Evolutionary conservation across 208 protist species (phyloP), one percentile per base, ranked within the genome.

Genomic region (Leishmania aethiopica): DNA sequence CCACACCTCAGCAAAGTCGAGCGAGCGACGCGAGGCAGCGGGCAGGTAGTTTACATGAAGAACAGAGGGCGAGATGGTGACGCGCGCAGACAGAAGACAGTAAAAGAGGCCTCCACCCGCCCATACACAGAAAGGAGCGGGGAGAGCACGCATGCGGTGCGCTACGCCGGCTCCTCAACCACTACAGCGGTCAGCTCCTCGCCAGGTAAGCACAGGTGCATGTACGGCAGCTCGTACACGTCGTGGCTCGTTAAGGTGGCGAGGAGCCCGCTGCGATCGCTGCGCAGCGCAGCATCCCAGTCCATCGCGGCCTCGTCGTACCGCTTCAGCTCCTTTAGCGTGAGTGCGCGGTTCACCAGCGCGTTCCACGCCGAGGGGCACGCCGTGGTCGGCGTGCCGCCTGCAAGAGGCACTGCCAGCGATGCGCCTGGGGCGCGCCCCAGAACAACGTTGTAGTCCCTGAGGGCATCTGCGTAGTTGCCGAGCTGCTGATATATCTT

Each of bases 251-350:
- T 87, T 13, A 98, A 84, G 42, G 84, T 32, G 4, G 87, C 42
- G 7, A 93, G 80, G 8, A 86, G 80, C 1, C 92, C 91, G 53
- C 79, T 86, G 4, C 71, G 62, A 75, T 98, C 88, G 10, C 96
- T 71, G 35, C 83, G 42, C 45, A 87, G 84, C 2, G 94, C 95
- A 49, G 77, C 89, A 73, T 98, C 83, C 88, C 97, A 98, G 80
- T 99, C 97, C n/a, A 81, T 79, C 3, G 97, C 92, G 7, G 95
- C 92, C 28, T 89, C 92, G 0, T 94, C 90, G 76, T 97, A 97
- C 19, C 81, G 71, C 35, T 85, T 75, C 66, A 97, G 59, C 37
- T 89, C 84, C 86, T 98, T 98, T 80, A 94, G 78, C 28, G 94
- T 94, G 69, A 99, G 94, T 32, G 95, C 89, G 1, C 97, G 90